Percentiles rank a stretch among this genome's conserved stretches.
These are phyloP conservation scores for Saccharomycopsis javanensis DNA, from an alignment of 805 yeast genomes.

Conservation along the genomic window DNA sequence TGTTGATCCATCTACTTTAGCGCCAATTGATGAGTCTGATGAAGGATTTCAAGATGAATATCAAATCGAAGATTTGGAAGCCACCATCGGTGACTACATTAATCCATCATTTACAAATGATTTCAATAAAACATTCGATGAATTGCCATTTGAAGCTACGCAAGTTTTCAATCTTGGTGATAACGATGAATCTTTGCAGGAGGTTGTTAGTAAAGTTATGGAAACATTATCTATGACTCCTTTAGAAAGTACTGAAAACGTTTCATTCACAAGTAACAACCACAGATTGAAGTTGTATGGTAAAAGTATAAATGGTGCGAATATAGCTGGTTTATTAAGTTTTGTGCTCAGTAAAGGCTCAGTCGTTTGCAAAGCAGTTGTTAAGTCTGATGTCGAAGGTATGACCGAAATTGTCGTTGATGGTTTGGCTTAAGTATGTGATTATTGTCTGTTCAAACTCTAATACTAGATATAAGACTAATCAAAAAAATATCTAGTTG, in stretches of 20 bases:
- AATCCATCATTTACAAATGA: constrained; percentile 68
- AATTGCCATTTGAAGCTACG: constrained; percentile 45
- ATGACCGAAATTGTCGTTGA: constrained; percentile 43
- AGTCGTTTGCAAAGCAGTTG: constrained; percentile 35
- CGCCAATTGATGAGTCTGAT: constrained; percentile 52
- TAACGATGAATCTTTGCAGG: constrained; percentile 34
- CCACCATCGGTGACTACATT: constrained; percentile 75
- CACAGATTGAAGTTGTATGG: constrained; percentile 81
- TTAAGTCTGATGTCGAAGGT: constrained; percentile 35
- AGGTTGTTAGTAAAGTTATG: constrained; percentile 46
- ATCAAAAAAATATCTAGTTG: too few relatives aligned
- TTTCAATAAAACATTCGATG: constrained; percentile 67
- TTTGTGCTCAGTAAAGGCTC: constrained; percentile 36
- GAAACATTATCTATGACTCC: constrained; percentile 54
- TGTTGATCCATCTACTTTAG: constrained; percentile 61
- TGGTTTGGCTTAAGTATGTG: constrained; percentile 31
- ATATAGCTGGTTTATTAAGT: constrained; percentile 33
- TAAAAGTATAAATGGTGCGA: constrained; percentile 48
- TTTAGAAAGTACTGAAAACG: constrained; percentile 61
- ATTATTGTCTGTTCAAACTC: too few relatives aligned
- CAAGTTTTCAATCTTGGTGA: constrained; percentile 56
- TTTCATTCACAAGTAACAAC: constrained; percentile 36
- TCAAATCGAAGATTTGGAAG: constrained; percentile 69
- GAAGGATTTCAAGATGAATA: constrained; percentile 93
- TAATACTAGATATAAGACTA: too few relatives aligned